Evolutionary conservation across 108 stramenopile species (phyloP), one percentile per base, ranked within the genome.

Genomic region (Cyclotella atomus): DNA sequence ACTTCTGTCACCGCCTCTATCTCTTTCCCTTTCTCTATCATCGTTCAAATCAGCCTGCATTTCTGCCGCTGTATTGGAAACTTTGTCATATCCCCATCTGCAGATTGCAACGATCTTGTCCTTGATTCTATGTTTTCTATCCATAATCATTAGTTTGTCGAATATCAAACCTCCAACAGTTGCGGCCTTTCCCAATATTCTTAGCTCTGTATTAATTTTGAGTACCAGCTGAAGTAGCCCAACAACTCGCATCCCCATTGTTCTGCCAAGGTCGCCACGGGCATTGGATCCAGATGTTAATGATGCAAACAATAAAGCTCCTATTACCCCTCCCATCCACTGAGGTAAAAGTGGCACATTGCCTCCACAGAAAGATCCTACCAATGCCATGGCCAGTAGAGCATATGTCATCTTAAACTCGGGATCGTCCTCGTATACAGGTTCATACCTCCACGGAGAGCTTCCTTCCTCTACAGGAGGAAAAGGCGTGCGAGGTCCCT

Each of bases 211-310:
- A 67, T 88, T 87, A 43, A 94, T 88, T 16, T 77, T 54, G 70
- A 83, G 64, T n/a, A 88, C 59, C 38, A 89, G 85, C 50, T 84
- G 63, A 15, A 80, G 32, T 38, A 88, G 57, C 6, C 84, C 79
- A 5, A 94, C 90, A 30, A 95, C 71, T 0, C 91, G 88, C 91
- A 92, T 92, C 25, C 91, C 93, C 84, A 88, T 86, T 70, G 86
- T 63, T 28, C 93, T 88, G 23, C 76, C 77, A 43, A 95, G 65
- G 63, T 95, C 93, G n/a, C 93, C 91, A 29, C 81, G 65, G 3
- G 89, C 79, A 80, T 76, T 85, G 5, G 68, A 56, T 14, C 71
- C 68, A 63, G 82, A 81, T 28, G 87, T 85, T 23, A 70, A 71
- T 16, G 86, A 71, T n/a, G 83, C 93, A 70, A 91, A 89, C 32